A percentile compares a stretch with the other conserved stretches of the same genome.
Evolutionary conservation across 305 asterid genomes (phyloP).

Genomic region (Fraxinus latifolia): DNA sequence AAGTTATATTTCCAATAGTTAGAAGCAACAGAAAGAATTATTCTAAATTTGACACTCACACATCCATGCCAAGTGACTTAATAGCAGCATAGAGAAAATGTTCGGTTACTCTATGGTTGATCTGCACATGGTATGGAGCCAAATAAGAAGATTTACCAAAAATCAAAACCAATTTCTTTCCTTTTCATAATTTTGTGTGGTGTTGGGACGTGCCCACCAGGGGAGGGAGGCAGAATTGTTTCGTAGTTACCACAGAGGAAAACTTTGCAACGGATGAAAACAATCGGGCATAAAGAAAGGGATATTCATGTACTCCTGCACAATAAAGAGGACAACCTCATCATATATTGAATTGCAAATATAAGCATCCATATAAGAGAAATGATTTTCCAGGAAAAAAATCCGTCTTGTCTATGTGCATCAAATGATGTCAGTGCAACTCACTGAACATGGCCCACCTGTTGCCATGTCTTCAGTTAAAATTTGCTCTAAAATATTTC

Average conservation of each 20-base stretch:
- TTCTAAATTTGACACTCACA: slow-evolving; percentile 50
- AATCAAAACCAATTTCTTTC: background rate
- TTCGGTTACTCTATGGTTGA: slow-evolving; percentile 62
- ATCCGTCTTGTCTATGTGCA: background rate
- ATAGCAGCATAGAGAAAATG: slow-evolving; percentile 73
- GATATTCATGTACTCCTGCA: slow-evolving; percentile 73
- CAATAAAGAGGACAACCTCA: slow-evolving; percentile 20
- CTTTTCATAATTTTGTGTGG: background rate
- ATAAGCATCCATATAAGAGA: slow-evolving; percentile 2
- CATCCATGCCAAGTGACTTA: slow-evolving; percentile 83
- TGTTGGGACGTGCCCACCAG: background rate
- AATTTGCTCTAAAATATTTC: slow-evolving; percentile 61
- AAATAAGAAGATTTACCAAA: slow-evolving; percentile 16
- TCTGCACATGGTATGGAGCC: slow-evolving; percentile 43
- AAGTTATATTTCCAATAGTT: background rate
- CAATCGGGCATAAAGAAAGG: slow-evolving; percentile 87
- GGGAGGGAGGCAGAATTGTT: slow-evolving; percentile 1
- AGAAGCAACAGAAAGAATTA: slow-evolving; percentile 7
- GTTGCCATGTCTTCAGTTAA: slow-evolving; percentile 80
- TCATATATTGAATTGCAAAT: slow-evolving; percentile 12
- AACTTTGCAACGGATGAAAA: slow-evolving; percentile 84
- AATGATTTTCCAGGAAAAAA: slow-evolving; percentile 7
- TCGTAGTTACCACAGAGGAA: slow-evolving; percentile 63
- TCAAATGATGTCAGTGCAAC: slow-evolving; percentile 9
- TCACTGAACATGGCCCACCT: slow-evolving; percentile 39